phyloP scores from a whole-genome alignment of 139 green algal genomes.

The Nannochloris sp. region DNA sequence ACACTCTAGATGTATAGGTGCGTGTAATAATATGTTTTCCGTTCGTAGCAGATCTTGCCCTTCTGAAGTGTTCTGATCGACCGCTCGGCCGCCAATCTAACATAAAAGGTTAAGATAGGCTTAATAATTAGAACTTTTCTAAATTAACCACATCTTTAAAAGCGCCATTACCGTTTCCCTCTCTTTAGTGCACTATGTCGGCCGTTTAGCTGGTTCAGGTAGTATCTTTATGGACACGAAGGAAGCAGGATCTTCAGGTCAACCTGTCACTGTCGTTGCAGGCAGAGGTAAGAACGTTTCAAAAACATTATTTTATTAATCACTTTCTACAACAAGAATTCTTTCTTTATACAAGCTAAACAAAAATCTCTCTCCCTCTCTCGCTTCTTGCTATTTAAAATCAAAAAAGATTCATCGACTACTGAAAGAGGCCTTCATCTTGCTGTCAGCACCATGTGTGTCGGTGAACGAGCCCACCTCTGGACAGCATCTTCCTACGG shows the following conservation, averaged over 20 bases:
- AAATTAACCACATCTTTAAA: not conserved
- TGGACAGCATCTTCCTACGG: constrained; percentile 36
- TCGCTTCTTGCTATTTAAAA: not conserved
- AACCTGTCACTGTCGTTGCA: constrained; percentile 47
- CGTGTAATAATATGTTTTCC: too few relatives aligned
- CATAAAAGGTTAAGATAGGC: not conserved
- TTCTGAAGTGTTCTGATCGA: not conserved
- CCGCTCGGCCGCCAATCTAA: not conserved
- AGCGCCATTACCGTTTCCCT: not conserved
- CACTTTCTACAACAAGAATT: not conserved
- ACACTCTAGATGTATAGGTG: constrained; percentile 55
- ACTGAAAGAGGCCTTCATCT: constrained; percentile 49
- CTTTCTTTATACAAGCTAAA: not conserved
- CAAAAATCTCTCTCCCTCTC: not conserved
- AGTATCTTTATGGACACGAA: constrained; percentile 60
- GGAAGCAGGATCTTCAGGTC: constrained; percentile 22
- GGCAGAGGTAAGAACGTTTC: constrained; percentile 43
- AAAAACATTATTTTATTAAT: not conserved
- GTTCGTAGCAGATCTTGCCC: too few relatives aligned
- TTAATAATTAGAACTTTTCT: not conserved
- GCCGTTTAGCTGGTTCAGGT: constrained; percentile 24
- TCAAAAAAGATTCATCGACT: constrained; percentile 26
- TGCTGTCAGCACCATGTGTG: constrained; percentile 54
- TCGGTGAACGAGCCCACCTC: constrained; percentile 46
- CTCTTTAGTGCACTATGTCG: constrained; percentile 60